Conservation (phyloP, 1,284 basidiomycete genomes). For the Boletus albobrunnescens region DNA sequence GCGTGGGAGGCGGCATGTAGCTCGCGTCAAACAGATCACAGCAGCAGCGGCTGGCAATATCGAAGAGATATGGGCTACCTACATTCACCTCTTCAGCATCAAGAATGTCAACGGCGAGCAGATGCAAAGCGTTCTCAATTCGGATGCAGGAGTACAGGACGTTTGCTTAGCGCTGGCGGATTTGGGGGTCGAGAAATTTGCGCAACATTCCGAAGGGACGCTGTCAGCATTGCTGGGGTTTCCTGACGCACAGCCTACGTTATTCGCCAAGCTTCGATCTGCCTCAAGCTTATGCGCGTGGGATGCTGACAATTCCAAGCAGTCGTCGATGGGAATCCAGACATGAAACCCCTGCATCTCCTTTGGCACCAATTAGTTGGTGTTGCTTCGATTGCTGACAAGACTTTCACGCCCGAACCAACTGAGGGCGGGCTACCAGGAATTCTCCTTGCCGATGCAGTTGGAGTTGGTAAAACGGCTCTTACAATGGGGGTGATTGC, state of each 20-base stretch:
- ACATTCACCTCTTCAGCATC: slow-evolving; percentile 5
- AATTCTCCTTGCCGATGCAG: slow-evolving; percentile 2
- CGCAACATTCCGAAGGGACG: neutral
- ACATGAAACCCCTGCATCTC: slow-evolving; percentile 7
- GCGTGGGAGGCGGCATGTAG: neutral
- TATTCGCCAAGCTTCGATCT: slow-evolving; percentile 8
- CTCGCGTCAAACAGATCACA: neutral
- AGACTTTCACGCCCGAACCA: neutral
- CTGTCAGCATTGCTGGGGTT: slow-evolving; percentile 3
- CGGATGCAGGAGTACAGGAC: neutral
- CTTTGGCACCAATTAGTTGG: slow-evolving; percentile 13
- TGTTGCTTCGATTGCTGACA: slow-evolving; percentile 2
- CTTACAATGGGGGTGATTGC: slow-evolving; percentile 8
- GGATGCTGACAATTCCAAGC: neutral
- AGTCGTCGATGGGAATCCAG: neutral
- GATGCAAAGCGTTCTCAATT: slow-evolving; percentile 1
- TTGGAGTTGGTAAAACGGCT: slow-evolving; percentile 10
- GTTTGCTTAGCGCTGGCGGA: slow-evolving; percentile 1
- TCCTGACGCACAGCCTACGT: neutral
- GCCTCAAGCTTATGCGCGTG: slow-evolving; percentile 5
- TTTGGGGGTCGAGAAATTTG: slow-evolving; percentile 6
- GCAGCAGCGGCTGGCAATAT: slow-evolving; percentile 2
- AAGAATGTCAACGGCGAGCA: neutral
- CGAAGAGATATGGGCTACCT: slow-evolving; percentile 9
- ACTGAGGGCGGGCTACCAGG: neutral